phyloP scores from a whole-genome alignment of 768 basidiomycete genomes.

The Fibroporia radiculosa region DNA sequence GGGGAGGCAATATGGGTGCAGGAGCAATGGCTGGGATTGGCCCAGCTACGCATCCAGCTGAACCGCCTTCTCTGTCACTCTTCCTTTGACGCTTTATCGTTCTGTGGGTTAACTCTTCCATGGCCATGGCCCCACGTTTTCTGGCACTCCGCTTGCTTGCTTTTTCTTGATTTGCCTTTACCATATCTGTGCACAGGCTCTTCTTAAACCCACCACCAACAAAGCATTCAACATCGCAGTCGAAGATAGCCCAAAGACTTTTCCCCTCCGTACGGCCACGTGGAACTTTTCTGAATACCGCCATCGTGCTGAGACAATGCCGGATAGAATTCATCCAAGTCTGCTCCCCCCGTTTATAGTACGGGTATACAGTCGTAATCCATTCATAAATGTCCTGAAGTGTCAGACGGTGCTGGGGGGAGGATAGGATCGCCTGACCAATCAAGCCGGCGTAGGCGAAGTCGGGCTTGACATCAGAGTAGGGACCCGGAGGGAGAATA shows the following conservation, averaged over 20 bases:
- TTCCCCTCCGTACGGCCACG: constrained; percentile 73
- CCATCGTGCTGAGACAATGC: constrained; percentile 91
- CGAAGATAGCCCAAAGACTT: constrained; percentile 83
- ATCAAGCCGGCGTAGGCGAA: constrained; percentile 93
- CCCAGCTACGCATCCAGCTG: constrained; percentile 4
- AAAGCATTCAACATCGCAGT: constrained; percentile 79
- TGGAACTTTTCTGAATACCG: constrained; percentile 81
- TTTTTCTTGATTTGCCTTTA: constrained; percentile 25
- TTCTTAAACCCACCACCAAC: constrained; percentile 77
- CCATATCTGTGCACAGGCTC: constrained; percentile 36
- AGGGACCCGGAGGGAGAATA: constrained; percentile 77
- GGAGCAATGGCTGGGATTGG: constrained; percentile 13
- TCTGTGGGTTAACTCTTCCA: constrained; percentile 12
- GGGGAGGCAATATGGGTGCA: constrained; percentile 21
- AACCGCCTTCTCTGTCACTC: constrained; percentile 11
- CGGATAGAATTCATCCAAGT: constrained; percentile 99
- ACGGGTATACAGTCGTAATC: constrained; percentile 90
- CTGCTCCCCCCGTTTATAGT: constrained; percentile 85
- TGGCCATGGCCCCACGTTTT: constrained; percentile 29
- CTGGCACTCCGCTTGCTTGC: constrained; percentile 24
- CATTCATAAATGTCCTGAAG: constrained; percentile 95
- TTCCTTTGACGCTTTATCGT: constrained; percentile 26
- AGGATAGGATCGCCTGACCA: constrained; percentile 88
- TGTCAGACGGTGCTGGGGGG: constrained; percentile 75
- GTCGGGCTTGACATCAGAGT: constrained; percentile 72